Evolutionary conservation across 1,284 basidiomycete species (phyloP).

Genomic region (Rhodotorula sp.): DNA sequence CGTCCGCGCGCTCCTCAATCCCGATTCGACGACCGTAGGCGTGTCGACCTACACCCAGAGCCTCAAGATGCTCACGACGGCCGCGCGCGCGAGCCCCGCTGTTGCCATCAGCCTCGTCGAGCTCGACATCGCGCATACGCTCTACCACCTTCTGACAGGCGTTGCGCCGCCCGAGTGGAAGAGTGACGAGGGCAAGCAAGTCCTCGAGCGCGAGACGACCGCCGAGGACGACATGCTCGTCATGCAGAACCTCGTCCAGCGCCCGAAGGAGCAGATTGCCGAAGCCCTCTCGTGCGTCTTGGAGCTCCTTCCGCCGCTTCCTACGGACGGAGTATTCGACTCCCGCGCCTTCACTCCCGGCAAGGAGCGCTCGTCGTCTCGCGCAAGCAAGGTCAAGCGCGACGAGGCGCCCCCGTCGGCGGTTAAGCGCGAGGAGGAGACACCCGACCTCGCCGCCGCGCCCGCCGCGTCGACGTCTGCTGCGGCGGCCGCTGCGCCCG

Average conservation of each 20-base stretch:
- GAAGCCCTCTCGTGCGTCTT: constrained; percentile 83
- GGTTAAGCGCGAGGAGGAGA: constrained; percentile 44
- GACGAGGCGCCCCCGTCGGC: constrained; percentile 9
- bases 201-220: constrained; percentile 42
- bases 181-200: constrained; percentile 37
- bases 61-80: constrained; percentile 80
- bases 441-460: constrained; percentile 13
- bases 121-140: constrained; percentile 82
- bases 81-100: constrained; percentile 79
- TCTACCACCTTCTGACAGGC: constrained; percentile 91
- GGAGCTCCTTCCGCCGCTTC: constrained; percentile 85
- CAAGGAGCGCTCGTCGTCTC: constrained; percentile 22
- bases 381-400: constrained; percentile 20
- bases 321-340: constrained; percentile 53
- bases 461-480: not conserved
- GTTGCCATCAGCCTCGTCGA: constrained; percentile 82
- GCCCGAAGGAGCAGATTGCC: constrained; percentile 94
- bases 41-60: constrained; percentile 82
- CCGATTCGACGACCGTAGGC: constrained; percentile 80
- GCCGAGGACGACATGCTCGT: constrained; percentile 78
- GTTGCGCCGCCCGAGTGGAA: constrained; percentile 66
- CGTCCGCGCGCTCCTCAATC: constrained; percentile 79
- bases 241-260: constrained; percentile 93
- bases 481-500: not conserved
- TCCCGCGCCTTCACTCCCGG: constrained; percentile 40